Evolutionary conservation across 1,284 basidiomycete species (phyloP).

Genomic region (Rhodofomes roseus): DNA sequence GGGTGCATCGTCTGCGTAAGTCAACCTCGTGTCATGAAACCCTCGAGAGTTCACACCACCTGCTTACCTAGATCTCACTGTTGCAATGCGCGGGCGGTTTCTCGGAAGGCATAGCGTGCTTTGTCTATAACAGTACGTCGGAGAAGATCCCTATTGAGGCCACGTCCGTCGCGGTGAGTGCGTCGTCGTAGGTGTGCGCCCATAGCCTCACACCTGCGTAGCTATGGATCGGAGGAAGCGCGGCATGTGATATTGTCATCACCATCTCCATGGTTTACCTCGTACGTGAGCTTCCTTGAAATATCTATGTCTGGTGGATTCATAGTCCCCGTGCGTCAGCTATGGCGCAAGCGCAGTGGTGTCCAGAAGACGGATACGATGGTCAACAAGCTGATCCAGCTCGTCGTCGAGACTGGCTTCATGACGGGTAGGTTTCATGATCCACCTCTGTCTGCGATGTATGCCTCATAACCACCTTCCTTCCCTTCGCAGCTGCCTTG

Average conservation of each 20-base stretch:
- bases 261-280: conserved; percentile 1
- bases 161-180: background rate
- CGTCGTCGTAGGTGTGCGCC: too few relatives aligned
- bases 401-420: conserved; percentile 1
- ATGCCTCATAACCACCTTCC: background rate
- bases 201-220: background rate
- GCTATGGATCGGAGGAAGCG: conserved; percentile 2
- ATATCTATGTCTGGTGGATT: background rate
- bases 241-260: conserved; percentile 1
- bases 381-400: conserved; percentile 3
- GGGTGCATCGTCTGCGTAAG: background rate
- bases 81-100: background rate
- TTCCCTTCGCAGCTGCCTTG: background rate
- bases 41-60: background rate
- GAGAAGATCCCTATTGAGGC: background rate
- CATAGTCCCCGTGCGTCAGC: background rate
- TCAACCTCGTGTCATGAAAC: background rate
- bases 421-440: background rate
- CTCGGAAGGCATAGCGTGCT: background rate
- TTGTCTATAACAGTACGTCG: background rate
- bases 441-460: background rate
- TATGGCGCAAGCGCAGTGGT: background rate
- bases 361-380: background rate
- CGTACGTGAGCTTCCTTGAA: background rate
- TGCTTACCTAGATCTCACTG: background rate